phyloP scores from a whole-genome alignment of 164 flowering plant genomes.

The Tetrastigma voinierianum region DNA sequence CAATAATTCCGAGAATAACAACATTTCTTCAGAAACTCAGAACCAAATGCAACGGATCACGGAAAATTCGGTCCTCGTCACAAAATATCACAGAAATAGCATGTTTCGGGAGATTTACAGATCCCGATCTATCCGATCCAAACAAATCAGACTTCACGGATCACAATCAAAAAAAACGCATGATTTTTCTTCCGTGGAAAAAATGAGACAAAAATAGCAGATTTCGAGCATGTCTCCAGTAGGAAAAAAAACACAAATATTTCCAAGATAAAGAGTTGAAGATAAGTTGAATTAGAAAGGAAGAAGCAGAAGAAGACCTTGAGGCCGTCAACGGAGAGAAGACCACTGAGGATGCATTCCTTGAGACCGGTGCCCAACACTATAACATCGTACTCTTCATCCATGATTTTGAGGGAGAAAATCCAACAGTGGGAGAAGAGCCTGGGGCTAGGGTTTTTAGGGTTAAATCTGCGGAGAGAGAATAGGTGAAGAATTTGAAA shows the following conservation, averaged over 20 bases:
- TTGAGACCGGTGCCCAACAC: slow-evolving; percentile 60
- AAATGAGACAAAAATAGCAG: neutral
- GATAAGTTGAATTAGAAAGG: neutral
- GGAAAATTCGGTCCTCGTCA: no score
- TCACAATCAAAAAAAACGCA: neutral
- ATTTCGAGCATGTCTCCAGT: neutral
- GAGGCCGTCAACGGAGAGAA: slow-evolving; percentile 59
- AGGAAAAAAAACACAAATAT: no score
- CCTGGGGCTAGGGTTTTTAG: slow-evolving; percentile 3
- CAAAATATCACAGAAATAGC: no score
- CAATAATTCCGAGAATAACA: no score
- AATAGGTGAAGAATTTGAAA: no score
- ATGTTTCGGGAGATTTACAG: no score
- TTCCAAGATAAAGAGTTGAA: neutral
- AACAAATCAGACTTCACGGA: no score
- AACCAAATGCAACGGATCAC: no score
- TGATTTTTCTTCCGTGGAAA: neutral
- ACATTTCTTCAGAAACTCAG: no score
- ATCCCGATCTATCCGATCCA: no score
- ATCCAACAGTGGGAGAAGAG: neutral
- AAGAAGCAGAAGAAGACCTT: no score
- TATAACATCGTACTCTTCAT: slow-evolving; percentile 56
- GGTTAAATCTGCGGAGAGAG: slow-evolving; percentile 4
- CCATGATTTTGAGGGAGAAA: slow-evolving; percentile 32
- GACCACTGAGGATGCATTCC: slow-evolving; percentile 65